A percentile compares a stretch with the other conserved stretches of the same genome.
These are phyloP conservation scores for Lachnellula willkommii DNA, from an alignment of 2,329 filamentous ascomycete genomes.

Conservation along the genomic window DNA sequence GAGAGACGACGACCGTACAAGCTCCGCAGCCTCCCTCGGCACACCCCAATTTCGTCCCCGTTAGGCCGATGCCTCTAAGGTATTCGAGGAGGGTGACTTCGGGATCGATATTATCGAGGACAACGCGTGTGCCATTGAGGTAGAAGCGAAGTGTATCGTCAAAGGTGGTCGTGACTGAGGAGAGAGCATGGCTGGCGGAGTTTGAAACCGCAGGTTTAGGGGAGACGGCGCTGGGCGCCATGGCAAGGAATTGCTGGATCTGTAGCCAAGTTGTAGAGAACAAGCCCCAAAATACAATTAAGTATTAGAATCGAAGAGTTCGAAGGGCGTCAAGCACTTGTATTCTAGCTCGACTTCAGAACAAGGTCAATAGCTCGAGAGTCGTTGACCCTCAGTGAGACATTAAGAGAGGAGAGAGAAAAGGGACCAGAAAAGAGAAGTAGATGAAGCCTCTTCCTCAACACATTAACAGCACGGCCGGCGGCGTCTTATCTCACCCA, in stretches of 20 bases:
- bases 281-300: not conserved
- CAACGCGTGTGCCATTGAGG: conserved; percentile 86
- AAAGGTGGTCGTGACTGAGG: conserved; percentile 66
- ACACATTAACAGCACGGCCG: conserved; percentile 8
- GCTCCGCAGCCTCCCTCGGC: conserved; percentile 95
- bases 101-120: conserved; percentile 80
- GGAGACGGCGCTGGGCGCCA: conserved; percentile 54
- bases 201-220: conserved; percentile 35
- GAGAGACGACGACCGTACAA: conserved; percentile 90
- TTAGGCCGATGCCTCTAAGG: conserved; percentile 83
- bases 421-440: not conserved
- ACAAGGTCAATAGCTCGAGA: not conserved
- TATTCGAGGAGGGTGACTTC: conserved; percentile 92
- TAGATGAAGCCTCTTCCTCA: conserved; percentile 2
- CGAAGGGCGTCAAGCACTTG: not conserved
- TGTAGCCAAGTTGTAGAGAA: not conserved
- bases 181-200: conserved; percentile 37
- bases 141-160: conserved; percentile 90
- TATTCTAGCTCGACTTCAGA: not conserved
- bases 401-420: not conserved
- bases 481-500: conserved; percentile 14
- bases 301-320: not conserved
- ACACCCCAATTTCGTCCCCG: conserved; percentile 93
- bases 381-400: not conserved
- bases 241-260: conserved; percentile 25